These are phyloP conservation scores for Auricularia auricula-judae DNA, from an alignment of 768 basidiomycete species.

Conservation along the genomic window DNA sequence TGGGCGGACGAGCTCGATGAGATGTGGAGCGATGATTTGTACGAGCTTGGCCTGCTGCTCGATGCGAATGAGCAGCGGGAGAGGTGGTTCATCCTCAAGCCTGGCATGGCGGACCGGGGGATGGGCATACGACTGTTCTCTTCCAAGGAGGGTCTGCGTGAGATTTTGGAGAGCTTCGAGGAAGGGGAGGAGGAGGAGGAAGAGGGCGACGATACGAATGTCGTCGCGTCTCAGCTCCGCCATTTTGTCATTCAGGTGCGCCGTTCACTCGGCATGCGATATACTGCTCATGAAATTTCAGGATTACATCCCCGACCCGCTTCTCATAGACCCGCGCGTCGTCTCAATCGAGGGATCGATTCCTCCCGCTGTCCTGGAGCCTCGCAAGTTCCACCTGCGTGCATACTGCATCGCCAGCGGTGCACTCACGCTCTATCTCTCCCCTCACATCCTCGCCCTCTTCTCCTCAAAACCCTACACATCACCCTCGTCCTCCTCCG, in stretches of 20 bases:
- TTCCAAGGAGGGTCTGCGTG: constrained; percentile 54
- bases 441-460: constrained; percentile 72
- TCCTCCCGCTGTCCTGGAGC: constrained; percentile 22
- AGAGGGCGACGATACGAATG: constrained; percentile 32
- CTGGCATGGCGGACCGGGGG: constrained; percentile 93
- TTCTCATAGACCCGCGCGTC: constrained; percentile 57
- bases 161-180: constrained; percentile 79
- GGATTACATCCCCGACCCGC: constrained; percentile 76
- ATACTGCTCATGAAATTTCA: constrained; percentile 20
- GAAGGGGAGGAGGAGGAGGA: constrained; percentile 38
- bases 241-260: constrained; percentile 93
- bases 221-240: constrained; percentile 77
- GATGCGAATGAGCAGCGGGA: constrained; percentile 23
- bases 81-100: constrained; percentile 92
- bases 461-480: constrained; percentile 72
- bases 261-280: background rate
- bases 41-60: constrained; percentile 63
- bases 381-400: constrained; percentile 85
- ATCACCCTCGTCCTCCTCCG: constrained; percentile 22
- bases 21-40: constrained; percentile 85
- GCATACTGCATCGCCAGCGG: constrained; percentile 77
- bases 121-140: constrained; percentile 91
- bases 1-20: constrained; percentile 94
- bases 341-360: constrained; percentile 23
- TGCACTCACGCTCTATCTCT: constrained; percentile 69